These are phyloP conservation scores for Collybiopsis confluens DNA, from an alignment of 768 basidiomycete genomes.

Conservation along the genomic window DNA sequence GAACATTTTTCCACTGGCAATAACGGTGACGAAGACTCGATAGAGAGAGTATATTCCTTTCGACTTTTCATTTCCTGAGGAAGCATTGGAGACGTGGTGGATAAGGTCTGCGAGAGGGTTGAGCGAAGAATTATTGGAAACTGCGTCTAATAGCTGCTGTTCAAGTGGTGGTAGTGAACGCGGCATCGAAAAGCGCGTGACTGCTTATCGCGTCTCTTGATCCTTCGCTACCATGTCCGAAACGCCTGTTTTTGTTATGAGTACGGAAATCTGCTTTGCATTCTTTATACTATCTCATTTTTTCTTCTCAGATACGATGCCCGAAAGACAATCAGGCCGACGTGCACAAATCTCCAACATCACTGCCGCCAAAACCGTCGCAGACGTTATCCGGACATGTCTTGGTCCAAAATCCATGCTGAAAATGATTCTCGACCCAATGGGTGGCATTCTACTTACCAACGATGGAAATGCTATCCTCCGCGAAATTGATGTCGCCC, in stretches of 20 bases:
- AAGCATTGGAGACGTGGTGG: slow-evolving; percentile 42
- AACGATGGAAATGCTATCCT: slow-evolving; percentile 99
- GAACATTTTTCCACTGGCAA: slow-evolving; percentile 51
- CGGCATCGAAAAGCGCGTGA: too few species aligned
- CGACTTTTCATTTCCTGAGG: slow-evolving; percentile 43
- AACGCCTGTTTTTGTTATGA: slow-evolving; percentile 4
- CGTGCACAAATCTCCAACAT: slow-evolving; percentile 98
- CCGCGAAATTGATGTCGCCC: slow-evolving; percentile 97
- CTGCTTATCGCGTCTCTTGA: too few species aligned
- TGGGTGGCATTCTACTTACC: slow-evolving; percentile 96
- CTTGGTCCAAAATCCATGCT: slow-evolving; percentile 97
- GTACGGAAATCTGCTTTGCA: not conserved
- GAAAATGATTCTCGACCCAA: slow-evolving; percentile 99
- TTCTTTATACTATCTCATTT: not conserved
- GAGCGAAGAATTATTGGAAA: slow-evolving; percentile 55
- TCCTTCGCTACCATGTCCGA: not conserved
- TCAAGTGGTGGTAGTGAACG: slow-evolving; percentile 36
- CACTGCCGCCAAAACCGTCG: slow-evolving; percentile 95
- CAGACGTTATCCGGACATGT: slow-evolving; percentile 97
- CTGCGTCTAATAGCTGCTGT: slow-evolving; percentile 47
- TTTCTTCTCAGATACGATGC: slow-evolving; percentile 74
- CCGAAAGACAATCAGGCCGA: slow-evolving; percentile 88
- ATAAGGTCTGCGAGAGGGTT: slow-evolving; percentile 78
- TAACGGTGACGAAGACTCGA: slow-evolving; percentile 64
- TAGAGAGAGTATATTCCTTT: slow-evolving; percentile 83